Conservation (phyloP, 768 basidiomycete genomes). For the Psilocybe cyanescens region DNA sequence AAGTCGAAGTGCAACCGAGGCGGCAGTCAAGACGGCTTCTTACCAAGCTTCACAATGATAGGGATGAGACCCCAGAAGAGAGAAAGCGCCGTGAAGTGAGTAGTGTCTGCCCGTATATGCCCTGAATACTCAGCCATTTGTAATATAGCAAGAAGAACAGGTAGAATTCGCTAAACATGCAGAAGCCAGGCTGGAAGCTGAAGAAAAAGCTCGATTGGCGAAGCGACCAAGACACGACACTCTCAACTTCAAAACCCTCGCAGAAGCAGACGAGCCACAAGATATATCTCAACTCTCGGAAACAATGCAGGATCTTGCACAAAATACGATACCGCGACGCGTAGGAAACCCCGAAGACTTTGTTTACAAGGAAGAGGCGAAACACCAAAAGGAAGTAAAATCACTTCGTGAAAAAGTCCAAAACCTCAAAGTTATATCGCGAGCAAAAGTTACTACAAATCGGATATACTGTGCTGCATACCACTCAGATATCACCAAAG, state of each 20-base stretch:
- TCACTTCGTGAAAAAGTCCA: constrained; percentile 59
- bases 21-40: constrained; percentile 70
- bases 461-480: constrained; percentile 80
- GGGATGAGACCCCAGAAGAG: constrained; percentile 67
- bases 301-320: constrained; percentile 44
- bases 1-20: constrained; percentile 49
- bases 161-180: constrained; percentile 56
- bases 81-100: constrained; percentile 68
- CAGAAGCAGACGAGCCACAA: constrained; percentile 51
- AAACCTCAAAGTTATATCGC: constrained; percentile 65
- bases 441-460: constrained; percentile 80
- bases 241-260: constrained; percentile 60
- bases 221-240: constrained; percentile 72
- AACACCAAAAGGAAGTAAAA: constrained; percentile 50
- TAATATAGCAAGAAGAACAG: constrained; percentile 51
- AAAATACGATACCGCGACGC: constrained; percentile 39
- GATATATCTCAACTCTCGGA: constrained; percentile 51
- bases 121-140: neutral
- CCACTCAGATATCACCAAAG: constrained; percentile 80
- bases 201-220: constrained; percentile 64
- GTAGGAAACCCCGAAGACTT: constrained; percentile 54
- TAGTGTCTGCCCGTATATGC: constrained; percentile 16
- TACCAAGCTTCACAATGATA: constrained; percentile 48
- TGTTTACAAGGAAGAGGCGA: constrained; percentile 48
- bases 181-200: constrained; percentile 61